Base-by-base conservation (phyloP, 73 alveolate species). In the Paraurostyla sp. region DNA sequence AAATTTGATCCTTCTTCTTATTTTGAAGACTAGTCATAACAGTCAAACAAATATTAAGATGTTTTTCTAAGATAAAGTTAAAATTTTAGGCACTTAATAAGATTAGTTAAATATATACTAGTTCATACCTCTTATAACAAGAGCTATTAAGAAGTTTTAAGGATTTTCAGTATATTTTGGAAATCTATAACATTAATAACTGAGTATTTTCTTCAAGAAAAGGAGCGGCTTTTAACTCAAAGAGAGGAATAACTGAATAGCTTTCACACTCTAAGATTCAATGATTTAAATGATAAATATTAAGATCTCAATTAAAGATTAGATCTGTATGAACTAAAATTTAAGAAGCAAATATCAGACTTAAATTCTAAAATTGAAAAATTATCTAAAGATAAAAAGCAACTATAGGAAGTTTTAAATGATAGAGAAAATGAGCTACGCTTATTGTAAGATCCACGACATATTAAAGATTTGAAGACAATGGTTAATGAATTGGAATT, bases 401-500 rank as follows among this genome's bases (percentile, higher is more conserved):
- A 30, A 27, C 50, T 60, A 3, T 27, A 38, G 16, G 84, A 69
- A 9, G 22, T 69, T 41, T 3, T 69, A 69, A 3, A 36, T 11
- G 84, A 69, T 69, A 69, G 84, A 40, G 84, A 69, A 43, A 69
- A 69, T 69, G 84, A 69, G 42, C 42, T 69, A 13, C 29, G 23
- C n/a, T n/a, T 16, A 13, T 7, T 69, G 15, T 18, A 69, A 41
- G 84, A 69, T 69, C 84, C 84, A 36, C 29, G 62, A 43, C 23
- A 38, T 7, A 16, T 69, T 11, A 69, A 46, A 69, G 84, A 69
- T 35, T 46, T 69, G 3, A 69, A 40, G 25, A 22, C 32, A 33
- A 16, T 69, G 41, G 43, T 69, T 15, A 69, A 40, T 43, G 84
- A 69, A 13, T 25, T 69, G 4, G 84, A 69, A 6, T 18, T 22